These are phyloP conservation scores for Auriscalpium vulgare DNA, from an alignment of 768 basidiomycete species.

Conservation along the genomic window DNA sequence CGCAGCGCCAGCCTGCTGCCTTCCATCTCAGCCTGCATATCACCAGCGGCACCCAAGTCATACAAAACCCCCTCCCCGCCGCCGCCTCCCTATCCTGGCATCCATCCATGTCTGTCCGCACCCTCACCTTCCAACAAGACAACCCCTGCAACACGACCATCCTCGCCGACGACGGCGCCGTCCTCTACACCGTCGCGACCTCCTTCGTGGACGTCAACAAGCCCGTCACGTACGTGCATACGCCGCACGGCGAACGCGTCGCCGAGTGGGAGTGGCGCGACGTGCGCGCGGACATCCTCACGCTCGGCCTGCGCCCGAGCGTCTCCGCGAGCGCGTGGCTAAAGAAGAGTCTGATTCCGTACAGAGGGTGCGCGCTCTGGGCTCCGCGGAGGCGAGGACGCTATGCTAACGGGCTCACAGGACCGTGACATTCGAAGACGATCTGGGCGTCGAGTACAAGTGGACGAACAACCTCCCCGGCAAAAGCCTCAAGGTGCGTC, in stretches of 20 bases:
- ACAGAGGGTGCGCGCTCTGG: conserved; percentile 1
- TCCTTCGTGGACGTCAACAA: conserved; percentile 4
- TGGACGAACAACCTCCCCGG: conserved; percentile 12
- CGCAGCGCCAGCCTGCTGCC: too few species aligned
- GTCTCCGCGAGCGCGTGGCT: conserved; percentile 12
- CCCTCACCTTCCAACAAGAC: conserved; percentile 8
- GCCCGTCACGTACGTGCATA: conserved; percentile 8
- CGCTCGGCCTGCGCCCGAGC: conserved; percentile 1
- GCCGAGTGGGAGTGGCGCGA: conserved; percentile 16
- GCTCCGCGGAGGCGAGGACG: too few species aligned
- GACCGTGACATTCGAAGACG: conserved; percentile 10
- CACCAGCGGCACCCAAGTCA: too few species aligned
- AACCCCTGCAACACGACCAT: conserved; percentile 15
- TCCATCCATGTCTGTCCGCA: background rate
- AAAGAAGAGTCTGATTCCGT: conserved; percentile 13
- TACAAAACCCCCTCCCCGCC: too few species aligned
- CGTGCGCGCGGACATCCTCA: conserved; percentile 14
- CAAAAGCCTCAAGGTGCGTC: conserved; percentile 3
- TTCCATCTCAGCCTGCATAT: too few species aligned
- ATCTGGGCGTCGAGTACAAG: conserved; percentile 5
- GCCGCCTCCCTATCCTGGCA: too few species aligned
- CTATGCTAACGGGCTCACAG: background rate
- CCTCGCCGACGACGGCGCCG: conserved; percentile 4
- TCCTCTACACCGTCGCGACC: conserved; percentile 10
- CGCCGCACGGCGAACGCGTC: conserved; percentile 7